Evolutionary conservation across 2,329 filamentous ascomycete species (phyloP).

Genomic region (Neobulgaria alba): DNA sequence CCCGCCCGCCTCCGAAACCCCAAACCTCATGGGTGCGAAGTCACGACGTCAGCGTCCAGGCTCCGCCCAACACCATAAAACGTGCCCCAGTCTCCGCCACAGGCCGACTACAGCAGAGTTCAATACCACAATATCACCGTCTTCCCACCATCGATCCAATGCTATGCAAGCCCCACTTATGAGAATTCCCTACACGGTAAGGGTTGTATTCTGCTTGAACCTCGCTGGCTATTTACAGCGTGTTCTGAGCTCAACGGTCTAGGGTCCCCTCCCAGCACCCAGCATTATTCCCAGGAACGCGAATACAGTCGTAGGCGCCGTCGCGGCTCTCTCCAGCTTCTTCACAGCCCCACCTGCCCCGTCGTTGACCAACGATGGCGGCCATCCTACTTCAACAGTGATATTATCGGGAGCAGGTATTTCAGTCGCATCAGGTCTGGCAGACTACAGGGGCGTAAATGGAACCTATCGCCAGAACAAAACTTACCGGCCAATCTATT

Average conservation of each 20-base stretch:
- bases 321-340: conserved; percentile 71
- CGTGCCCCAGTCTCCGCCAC: too few species aligned
- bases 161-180: conserved; percentile 64
- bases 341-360: conserved; percentile 51
- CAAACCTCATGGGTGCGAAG: too few species aligned
- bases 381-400: conserved; percentile 41
- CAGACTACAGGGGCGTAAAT: conserved; percentile 83
- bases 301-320: conserved; percentile 59
- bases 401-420: conserved; percentile 80
- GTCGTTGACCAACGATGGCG: conserved; percentile 33
- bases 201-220: neutral
- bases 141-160: neutral
- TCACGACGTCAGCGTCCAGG: too few species aligned
- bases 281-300: conserved; percentile 67
- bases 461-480: conserved; percentile 92
- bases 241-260: neutral
- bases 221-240: neutral
- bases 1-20: too few species aligned
- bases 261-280: conserved; percentile 68
- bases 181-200: conserved; percentile 70
- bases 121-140: too few species aligned
- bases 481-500: conserved; percentile 85
- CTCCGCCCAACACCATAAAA: too few species aligned
- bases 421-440: conserved; percentile 83
- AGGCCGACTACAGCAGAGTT: too few species aligned